Base-by-base conservation (phyloP, 306 rosid species). In the Hippophae rhamnoides region DNA sequence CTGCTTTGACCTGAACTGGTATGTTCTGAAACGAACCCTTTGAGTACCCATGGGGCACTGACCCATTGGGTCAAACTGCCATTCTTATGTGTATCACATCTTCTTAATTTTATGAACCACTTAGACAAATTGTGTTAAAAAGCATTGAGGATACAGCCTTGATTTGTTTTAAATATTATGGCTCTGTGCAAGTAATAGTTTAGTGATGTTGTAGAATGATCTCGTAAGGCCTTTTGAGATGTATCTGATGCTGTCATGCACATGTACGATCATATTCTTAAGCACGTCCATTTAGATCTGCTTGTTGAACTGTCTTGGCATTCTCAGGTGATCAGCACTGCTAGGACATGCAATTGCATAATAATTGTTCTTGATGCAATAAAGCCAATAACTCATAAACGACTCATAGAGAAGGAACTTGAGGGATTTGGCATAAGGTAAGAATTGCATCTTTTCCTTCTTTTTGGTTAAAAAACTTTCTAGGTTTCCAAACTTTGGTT, bases 351-450 rank as follows among this genome's bases (percentile, higher is more conserved):
- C 83, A 92, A 85, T 78, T 86, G 96, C 74, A 92, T 92, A 75
- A 68, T 92, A 64, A 92, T 92, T 73, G 99, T 92, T 59, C 95
- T 92, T 14, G 99, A 92, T 77, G 99, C 96, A 73, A 92, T 92
- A 73, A 92, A 92, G 80, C 99, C 99, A 60, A 92, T 92, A 61
- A 92, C 99, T 12, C 99, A 92, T 69, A 92, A 92, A 67, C 96
- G 96, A 56, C 82, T 92, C 48, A 92, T 92, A 54, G 99, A 92
- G 66, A 92, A 92, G 72, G 99, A 92, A 80, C 87, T 92, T 2
- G 99, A 92, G 76, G 99, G 99, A 80, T 92, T 92, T 78, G 99
- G 99, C 66, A 92, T 92, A 71, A 88, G 99, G 95, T 87, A 79
- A 70, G 49, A 54, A 7, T 10, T 71, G 4, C 38, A 31, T 31